Evolutionary conservation across 2,329 filamentous ascomycete genomes (phyloP), one percentile per base, ranked within the genome.

Genomic region (Tricladium varicosporioides): DNA sequence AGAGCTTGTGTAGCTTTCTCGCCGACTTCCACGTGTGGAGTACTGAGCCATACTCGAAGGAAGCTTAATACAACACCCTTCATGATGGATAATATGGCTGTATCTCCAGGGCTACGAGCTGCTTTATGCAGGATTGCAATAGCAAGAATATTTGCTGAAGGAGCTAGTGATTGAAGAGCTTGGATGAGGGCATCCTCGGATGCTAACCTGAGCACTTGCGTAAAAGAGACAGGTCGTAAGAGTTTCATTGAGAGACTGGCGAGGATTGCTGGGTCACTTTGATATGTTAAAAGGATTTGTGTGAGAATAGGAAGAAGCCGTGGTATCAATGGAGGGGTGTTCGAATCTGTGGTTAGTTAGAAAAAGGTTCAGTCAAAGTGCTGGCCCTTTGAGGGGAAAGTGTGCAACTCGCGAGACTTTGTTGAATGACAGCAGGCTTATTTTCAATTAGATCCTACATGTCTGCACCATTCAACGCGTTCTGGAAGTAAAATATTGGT

Each of bases 51-150:
- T 54, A 74, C 71, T 10, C 69, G 69, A 32, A 86, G 48, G 42
- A 85, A 74, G 10, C 73, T 73, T 9, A 75, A 72, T 22, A 86
- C 66, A 10, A 85, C 63, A 2, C 72, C 70, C 42, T 78, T 76
- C 69, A 83, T 75, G 42, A 72, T 73, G 47, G 77, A 78, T 5
- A 86, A 70, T 33, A 80, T 76, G 40, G 77, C 75, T 32, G 77
- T 76, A 50, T 84, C 79, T 51, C 73, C 68, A 11, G 80, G 76
- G 2, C 73, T 73, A 14, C 69, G 67, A 18, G 79, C 72, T 3
- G 81, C 83, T 64, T 86, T 86, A 58, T 80, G 73, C 27, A 86
- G 65, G 53, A 86, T 74, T 53, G 76, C 71, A 63, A 87, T 75
- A 64, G 78, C 83, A 19, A 87, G 78, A 14, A 84, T 72, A 65